Conservation (phyloP, 2,329 filamentous ascomycete species). For the Fusarium pseudonygamai region DNA sequence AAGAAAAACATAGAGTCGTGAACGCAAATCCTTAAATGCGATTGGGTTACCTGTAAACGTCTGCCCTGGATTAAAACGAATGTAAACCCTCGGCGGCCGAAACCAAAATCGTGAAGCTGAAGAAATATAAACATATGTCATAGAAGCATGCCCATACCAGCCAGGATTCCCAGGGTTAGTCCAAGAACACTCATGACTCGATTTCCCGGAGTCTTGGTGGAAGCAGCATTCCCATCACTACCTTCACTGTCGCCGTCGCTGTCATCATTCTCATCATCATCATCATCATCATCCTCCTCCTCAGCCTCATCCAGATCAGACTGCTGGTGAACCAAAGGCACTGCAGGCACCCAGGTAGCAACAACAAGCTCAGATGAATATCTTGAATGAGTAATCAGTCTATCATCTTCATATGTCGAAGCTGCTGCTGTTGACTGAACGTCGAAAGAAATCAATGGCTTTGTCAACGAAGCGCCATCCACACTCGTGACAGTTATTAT, state of each 20-base stretch:
- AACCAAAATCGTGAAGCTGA: background rate
- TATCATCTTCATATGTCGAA: background rate
- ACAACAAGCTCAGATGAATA: background rate
- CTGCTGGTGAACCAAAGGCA: background rate
- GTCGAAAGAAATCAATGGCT: background rate
- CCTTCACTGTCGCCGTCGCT: background rate
- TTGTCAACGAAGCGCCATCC: background rate
- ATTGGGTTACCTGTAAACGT: background rate
- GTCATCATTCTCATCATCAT: background rate
- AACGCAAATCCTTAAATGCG: background rate
- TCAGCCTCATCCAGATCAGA: background rate
- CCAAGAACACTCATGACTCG: background rate
- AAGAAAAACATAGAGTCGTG: background rate
- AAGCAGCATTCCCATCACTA: background rate
- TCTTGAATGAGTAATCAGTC: background rate
- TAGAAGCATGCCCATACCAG: constrained; percentile 6
- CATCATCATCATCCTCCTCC: background rate
- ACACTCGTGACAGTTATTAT: background rate
- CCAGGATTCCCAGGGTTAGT: background rate
- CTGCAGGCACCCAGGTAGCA: background rate
- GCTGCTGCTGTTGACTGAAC: background rate
- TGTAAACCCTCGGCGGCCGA: background rate
- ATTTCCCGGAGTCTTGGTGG: fast-evolving
- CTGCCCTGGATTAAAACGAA: background rate
- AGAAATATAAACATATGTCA: background rate